A percentile compares a stretch with the other conserved stretches of the same genome.
Evolutionary conservation across 1,139 yeast species (phyloP).

Genomic region (Casaregolazyma suthepensis): DNA sequence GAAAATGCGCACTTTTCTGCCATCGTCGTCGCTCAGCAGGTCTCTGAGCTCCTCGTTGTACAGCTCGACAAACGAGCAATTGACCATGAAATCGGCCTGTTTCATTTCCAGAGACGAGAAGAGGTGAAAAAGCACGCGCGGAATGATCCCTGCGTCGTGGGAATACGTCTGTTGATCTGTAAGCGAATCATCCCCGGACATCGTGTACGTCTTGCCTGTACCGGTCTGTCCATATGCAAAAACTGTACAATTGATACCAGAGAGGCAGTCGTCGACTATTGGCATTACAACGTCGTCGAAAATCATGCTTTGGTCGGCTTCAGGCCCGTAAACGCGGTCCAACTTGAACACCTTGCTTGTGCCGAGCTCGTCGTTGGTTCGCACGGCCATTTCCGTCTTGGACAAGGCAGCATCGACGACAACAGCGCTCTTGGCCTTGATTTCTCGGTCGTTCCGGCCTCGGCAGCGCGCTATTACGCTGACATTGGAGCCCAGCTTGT

Average conservation of each 20-base stretch:
- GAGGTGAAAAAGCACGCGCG: constrained; percentile 43
- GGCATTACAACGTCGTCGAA: constrained; percentile 58
- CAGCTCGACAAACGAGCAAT: constrained; percentile 63
- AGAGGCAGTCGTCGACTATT: constrained; percentile 50
- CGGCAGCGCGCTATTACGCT: constrained; percentile 88
- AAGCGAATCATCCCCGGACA: constrained; percentile 59
- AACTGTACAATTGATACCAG: constrained; percentile 58
- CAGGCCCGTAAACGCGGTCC: constrained; percentile 69
- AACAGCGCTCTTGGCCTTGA: constrained; percentile 63
- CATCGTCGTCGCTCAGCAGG: constrained; percentile 37
- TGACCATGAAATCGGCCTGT: constrained; percentile 49
- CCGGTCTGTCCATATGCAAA: constrained; percentile 91
- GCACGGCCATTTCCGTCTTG: constrained; percentile 19
- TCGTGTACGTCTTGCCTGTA: constrained; percentile 80
- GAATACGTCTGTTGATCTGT: constrained; percentile 18
- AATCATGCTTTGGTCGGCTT: constrained; percentile 57
- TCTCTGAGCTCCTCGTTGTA: constrained; percentile 71
- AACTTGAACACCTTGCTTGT: constrained; percentile 49
- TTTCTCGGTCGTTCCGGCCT: constrained; percentile 69
- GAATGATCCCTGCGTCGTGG: constrained; percentile 57
- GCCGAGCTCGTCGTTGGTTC: constrained; percentile 15
- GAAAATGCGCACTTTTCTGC: constrained; percentile 37
- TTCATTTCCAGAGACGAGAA: constrained; percentile 24
- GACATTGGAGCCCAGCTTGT: constrained; percentile 41
- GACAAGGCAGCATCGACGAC: constrained; percentile 42